These are phyloP conservation scores for Echinosophora koreensis DNA, from an alignment of 306 rosid genomes.

Conservation along the genomic window DNA sequence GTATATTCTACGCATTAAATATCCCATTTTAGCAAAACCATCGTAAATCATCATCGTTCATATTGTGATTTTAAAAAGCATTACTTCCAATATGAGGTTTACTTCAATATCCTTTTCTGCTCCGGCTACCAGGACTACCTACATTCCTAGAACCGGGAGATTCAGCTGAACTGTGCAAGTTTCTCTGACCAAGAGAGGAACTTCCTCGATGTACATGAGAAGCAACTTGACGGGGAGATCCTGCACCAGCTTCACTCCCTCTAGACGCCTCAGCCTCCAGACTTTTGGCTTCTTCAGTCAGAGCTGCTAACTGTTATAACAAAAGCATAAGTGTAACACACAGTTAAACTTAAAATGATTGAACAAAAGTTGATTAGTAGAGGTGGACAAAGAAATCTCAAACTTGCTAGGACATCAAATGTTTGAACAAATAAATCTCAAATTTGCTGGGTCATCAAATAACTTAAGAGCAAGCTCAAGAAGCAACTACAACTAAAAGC, in stretches of 20 bases:
- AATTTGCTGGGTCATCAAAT: conserved; percentile 25
- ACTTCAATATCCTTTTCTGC: conserved; percentile 66
- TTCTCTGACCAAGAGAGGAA: conserved; percentile 57
- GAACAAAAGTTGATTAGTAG: conserved; percentile 10
- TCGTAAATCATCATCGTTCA: conserved; percentile 35
- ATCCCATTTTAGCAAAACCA: conserved; percentile 47
- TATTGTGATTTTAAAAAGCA: conserved; percentile 47
- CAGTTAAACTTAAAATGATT: conserved; percentile 36
- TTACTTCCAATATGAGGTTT: conserved; percentile 31
- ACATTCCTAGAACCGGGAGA: conserved; percentile 44
- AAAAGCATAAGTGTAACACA: conserved; percentile 36
- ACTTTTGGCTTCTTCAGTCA: conserved; percentile 72
- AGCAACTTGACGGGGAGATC: conserved; percentile 71
- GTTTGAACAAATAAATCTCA: conserved; percentile 27
- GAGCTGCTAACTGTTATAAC: conserved; percentile 63
- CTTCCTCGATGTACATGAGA: conserved; percentile 66
- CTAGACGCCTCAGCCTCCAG: conserved; percentile 67
- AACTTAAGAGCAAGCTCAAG: background rate
- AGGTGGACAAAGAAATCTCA: conserved; percentile 1
- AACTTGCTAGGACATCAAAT: too few species aligned
- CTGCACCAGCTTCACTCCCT: conserved; percentile 62
- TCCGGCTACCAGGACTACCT: conserved; percentile 73
- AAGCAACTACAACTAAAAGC: conserved; percentile 23
- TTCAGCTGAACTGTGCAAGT: conserved; percentile 51
- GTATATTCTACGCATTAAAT: conserved; percentile 48